Evolutionary conservation across 2,329 filamentous ascomycete genomes (phyloP).

Genomic region (Ophiosphaerella narmari): DNA sequence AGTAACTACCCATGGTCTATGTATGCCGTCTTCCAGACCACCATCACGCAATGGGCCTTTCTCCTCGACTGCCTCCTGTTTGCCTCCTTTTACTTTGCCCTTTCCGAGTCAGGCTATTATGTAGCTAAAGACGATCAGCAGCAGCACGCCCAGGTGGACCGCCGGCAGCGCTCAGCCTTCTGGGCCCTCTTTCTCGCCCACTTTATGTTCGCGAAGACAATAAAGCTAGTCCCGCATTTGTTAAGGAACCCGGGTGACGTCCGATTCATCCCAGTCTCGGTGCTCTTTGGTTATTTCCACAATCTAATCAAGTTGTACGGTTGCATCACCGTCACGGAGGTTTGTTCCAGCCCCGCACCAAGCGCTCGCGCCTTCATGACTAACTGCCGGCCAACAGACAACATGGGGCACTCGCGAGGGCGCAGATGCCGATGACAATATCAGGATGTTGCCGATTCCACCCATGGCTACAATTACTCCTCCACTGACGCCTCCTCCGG

Average conservation of each 20-base stretch:
- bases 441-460: constrained; percentile 46
- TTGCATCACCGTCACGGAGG: constrained; percentile 66
- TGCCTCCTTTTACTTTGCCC: constrained; percentile 35
- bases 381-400: constrained; percentile 62
- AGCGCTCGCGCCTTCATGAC: constrained; percentile 22
- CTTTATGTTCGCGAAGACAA: constrained; percentile 79
- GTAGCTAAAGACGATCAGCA: constrained; percentile 20
- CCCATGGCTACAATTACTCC: constrained; percentile 40
- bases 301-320: constrained; percentile 91
- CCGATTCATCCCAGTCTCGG: constrained; percentile 78
- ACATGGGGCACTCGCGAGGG: constrained; percentile 95
- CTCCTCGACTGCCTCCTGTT: constrained; percentile 66
- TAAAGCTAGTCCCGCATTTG: constrained; percentile 89
- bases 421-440: constrained; percentile 72
- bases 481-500: constrained; percentile 39
- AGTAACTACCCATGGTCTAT: constrained; percentile 93
- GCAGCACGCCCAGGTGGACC: constrained; percentile 7
- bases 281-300: constrained; percentile 91
- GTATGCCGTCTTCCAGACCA: constrained; percentile 90
- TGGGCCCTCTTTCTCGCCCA: constrained; percentile 46
- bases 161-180: constrained; percentile 32
- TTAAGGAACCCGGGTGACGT: constrained; percentile 81
- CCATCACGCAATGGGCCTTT: constrained; percentile 86
- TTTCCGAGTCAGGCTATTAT: constrained; percentile 40
- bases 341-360: constrained; percentile 31